phyloP scores from a whole-genome alignment of 441 rosid genomes.

The Erysimum pusillum region DNA sequence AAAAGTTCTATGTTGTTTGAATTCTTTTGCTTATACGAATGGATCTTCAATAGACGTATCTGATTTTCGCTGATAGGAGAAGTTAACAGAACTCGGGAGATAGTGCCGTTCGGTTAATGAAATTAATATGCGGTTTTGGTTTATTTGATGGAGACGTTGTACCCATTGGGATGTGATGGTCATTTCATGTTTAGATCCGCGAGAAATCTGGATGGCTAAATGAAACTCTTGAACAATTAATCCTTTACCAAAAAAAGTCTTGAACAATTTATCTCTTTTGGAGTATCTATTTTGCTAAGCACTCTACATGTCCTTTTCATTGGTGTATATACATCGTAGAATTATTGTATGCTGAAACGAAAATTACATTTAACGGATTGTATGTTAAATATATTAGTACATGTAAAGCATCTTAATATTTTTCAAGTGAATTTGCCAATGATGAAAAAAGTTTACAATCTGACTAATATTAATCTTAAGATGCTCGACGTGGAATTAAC shows the following conservation, averaged over 20 bases:
- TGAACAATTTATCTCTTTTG: background rate
- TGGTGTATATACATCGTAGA: background rate
- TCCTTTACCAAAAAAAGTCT: no score
- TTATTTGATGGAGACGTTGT: constrained; percentile 25
- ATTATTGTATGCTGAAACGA: background rate
- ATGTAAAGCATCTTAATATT: background rate
- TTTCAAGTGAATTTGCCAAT: background rate
- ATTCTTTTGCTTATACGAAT: constrained; percentile 18
- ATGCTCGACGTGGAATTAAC: constrained; percentile 25
- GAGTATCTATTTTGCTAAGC: constrained; percentile 14
- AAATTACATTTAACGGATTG: background rate
- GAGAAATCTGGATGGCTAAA: background rate
- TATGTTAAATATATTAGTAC: background rate
- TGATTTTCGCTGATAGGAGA: background rate
- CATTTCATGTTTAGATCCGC: background rate
- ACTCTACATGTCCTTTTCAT: background rate
- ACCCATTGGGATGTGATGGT: constrained; percentile 27
- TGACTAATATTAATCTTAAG: background rate
- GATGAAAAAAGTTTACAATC: background rate
- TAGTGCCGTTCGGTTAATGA: constrained; percentile 14
- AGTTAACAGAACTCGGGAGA: constrained; percentile 14
- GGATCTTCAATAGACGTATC: background rate
- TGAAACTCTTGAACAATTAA: background rate
- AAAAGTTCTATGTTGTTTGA: background rate
- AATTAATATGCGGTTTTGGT: background rate